Percentiles rank a stretch among this genome's conserved stretches.
phyloP scores from a whole-genome alignment of 2,329 filamentous ascomycete species.

The Escovopsis sp. region DNA sequence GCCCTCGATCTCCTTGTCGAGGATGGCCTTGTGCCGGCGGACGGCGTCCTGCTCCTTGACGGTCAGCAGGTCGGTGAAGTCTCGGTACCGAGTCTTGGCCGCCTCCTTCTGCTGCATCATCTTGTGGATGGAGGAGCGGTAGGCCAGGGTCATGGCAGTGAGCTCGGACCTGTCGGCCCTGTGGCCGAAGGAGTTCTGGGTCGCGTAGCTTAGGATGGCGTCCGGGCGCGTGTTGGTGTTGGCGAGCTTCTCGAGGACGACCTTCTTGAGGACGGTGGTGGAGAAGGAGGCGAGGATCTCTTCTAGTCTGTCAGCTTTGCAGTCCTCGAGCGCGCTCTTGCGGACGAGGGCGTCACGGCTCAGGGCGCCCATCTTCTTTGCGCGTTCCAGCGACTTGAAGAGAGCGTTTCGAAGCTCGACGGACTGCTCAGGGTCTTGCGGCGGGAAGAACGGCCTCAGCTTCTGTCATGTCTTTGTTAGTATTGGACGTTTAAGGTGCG shows the following conservation, averaged over 20 bases:
- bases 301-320: slow-evolving; percentile 78
- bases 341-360: slow-evolving; percentile 68
- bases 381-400: slow-evolving; percentile 63
- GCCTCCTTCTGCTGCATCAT: slow-evolving; percentile 45
- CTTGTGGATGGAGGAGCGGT: slow-evolving; percentile 51
- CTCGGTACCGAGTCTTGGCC: slow-evolving; percentile 40
- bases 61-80: slow-evolving; percentile 51
- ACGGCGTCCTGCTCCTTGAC: slow-evolving; percentile 45
- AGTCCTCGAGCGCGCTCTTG: slow-evolving; percentile 95
- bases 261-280: slow-evolving; percentile 62
- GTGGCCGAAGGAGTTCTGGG: slow-evolving; percentile 41
- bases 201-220: slow-evolving; percentile 38
- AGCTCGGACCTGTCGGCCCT: slow-evolving; percentile 40
- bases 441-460: slow-evolving; percentile 80
- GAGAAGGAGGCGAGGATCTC: slow-evolving; percentile 79
- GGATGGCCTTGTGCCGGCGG: slow-evolving; percentile 34
- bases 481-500: neutral
- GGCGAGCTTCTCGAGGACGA: slow-evolving; percentile 31
- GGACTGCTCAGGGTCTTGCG: slow-evolving; percentile 78
- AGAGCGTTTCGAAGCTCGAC: slow-evolving; percentile 77
- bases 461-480: slow-evolving; percentile 40
- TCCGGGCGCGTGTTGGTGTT: slow-evolving; percentile 27
- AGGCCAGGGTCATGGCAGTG: slow-evolving; percentile 54
- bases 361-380: slow-evolving; percentile 76
- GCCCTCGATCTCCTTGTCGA: slow-evolving; percentile 14